Evolutionary conservation across 306 rosid species (phyloP).

Genomic region (Malus domestica): DNA sequence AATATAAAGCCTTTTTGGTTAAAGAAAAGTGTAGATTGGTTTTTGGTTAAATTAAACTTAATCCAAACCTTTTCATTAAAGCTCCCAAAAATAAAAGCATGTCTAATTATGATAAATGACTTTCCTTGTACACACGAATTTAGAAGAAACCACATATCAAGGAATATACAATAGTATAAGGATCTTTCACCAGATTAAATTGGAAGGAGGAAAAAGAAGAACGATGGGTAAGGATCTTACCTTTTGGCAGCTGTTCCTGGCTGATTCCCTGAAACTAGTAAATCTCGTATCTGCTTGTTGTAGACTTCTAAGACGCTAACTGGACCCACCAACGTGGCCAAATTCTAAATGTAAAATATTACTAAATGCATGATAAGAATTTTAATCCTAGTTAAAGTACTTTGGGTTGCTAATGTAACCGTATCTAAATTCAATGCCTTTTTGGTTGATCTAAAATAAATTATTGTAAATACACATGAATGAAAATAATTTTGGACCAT

Average conservation of each 20-base stretch:
- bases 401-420: too few relatives aligned
- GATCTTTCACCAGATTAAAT: neutral
- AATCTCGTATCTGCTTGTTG: constrained; percentile 91
- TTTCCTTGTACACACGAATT: neutral
- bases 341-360: too few relatives aligned
- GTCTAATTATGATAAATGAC: neutral
- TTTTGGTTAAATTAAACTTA: too few relatives aligned
- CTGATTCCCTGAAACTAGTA: constrained; percentile 70
- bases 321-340: neutral
- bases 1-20: too few relatives aligned
- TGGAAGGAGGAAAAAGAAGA: constrained; percentile 4
- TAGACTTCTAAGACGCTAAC: constrained; percentile 94
- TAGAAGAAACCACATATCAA: neutral
- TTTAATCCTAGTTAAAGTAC: too few relatives aligned
- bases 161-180: neutral
- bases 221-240: constrained; percentile 24
- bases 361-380: too few relatives aligned
- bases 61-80: too few relatives aligned
- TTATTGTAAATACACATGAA: too few relatives aligned
- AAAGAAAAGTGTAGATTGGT: too few relatives aligned
- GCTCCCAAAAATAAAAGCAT: neutral
- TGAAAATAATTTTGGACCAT: too few relatives aligned
- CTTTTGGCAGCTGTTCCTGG: constrained; percentile 58
- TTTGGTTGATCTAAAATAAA: too few relatives aligned
- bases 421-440: too few relatives aligned